Evolutionary conservation across 1,284 basidiomycete genomes (phyloP), one percentile per base, ranked within the genome.

Genomic region (Moesziomyces sp.): DNA sequence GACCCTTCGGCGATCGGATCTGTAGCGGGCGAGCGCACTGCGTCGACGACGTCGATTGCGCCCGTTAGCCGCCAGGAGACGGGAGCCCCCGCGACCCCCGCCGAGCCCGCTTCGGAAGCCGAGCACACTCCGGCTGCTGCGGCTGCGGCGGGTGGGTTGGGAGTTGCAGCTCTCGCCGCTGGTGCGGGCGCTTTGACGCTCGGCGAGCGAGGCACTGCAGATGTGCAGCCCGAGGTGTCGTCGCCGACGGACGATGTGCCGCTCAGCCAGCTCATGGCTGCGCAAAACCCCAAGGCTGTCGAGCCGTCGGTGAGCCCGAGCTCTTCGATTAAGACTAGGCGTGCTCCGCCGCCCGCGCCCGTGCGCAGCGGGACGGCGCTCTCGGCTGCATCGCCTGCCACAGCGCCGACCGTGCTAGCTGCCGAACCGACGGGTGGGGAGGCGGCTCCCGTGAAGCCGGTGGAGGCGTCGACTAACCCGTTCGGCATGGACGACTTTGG

Each of bases 271-370:
- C 63, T 74, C 24, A 38, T 59, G 13, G 64, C 46, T 24, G 58
- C 56, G 45, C 40, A 58, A 13, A 44, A 44, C 34, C 19, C 54
- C 5, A 52, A 45, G 38, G 50, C 58, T 26, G 40, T 16, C 11
- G 57, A 49, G 7, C 44, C 52, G 16, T 47, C 63, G 19, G 42
- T 49, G 16, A 74, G 74, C 52, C 71, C 74, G 10, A 63, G 50
- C 18, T 46, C 56, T 23, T 74, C 71, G n/a, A 64, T 59, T 57
- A 80, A 79, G 71, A 77, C 74, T 10, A 58, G 79, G 19, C 68
- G 79, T 24, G 78, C 79, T 10, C 78, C 79, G 26, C 79, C 79
- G 24, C 77, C 79, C 14, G 76, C 76, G 10, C 79, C 79, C 3
- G 67, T 77, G 6, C 64, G 78, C 14, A 61, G 58, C 54, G 48